phyloP scores from a whole-genome alignment of 1,284 basidiomycete genomes.

The Ustilago shanxiensis region DNA sequence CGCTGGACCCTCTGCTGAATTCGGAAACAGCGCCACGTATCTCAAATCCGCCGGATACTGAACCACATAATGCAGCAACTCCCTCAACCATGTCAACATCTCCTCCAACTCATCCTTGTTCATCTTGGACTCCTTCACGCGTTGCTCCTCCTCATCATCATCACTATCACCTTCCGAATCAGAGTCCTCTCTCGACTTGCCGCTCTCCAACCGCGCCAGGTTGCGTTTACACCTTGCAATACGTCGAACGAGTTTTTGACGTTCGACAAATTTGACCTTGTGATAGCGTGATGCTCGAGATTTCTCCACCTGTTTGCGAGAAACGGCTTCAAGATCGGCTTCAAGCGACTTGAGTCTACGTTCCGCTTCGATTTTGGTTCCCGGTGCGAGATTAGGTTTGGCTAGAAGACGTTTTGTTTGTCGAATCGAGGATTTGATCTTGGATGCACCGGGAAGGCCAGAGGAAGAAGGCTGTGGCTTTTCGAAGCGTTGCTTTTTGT shows the following conservation, averaged over 20 bases:
- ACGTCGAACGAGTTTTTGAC: conserved; percentile 43
- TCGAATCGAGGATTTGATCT: conserved; percentile 56
- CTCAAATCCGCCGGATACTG: conserved; percentile 41
- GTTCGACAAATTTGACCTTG: conserved; percentile 55
- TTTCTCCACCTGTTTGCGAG: conserved; percentile 42
- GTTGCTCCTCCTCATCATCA: conserved; percentile 24
- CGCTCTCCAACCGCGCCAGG: conserved; percentile 14
- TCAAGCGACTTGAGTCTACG: conserved; percentile 52
- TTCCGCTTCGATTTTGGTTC: conserved; percentile 59
- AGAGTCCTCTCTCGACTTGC: conserved; percentile 9
- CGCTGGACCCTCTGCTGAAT: conserved; percentile 19
- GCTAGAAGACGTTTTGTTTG: conserved; percentile 59
- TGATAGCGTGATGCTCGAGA: conserved; percentile 48
- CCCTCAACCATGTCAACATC: conserved; percentile 21
- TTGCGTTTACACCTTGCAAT: conserved; percentile 38
- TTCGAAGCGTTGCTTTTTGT: conserved; percentile 36
- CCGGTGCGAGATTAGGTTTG: conserved; percentile 53
- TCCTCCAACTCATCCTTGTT: conserved; percentile 20
- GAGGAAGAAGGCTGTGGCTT: conserved; percentile 15
- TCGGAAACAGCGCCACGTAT: conserved; percentile 56
- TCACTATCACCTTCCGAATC: conserved; percentile 28
- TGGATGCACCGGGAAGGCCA: conserved; percentile 40
- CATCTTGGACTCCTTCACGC: conserved; percentile 36
- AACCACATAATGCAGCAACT: conserved; percentile 48
- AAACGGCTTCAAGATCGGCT: conserved; percentile 39